Evolutionary conservation across 306 rosid species (phyloP).

Genomic region (Potentilla sterilis): DNA sequence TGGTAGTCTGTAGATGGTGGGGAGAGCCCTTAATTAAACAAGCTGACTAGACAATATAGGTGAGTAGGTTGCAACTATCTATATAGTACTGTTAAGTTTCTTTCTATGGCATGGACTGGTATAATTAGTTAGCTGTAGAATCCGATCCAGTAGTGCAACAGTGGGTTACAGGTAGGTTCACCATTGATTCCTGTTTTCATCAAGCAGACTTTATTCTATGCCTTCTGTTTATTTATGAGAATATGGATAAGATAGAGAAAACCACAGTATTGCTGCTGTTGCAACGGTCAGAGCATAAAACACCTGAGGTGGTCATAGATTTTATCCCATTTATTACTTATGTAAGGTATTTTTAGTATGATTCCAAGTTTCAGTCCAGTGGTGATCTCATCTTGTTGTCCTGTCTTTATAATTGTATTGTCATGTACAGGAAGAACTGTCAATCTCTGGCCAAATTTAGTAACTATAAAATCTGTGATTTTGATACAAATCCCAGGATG

Average conservation of each 20-base stretch:
- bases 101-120: neutral
- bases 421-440: neutral
- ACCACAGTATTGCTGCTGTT: neutral
- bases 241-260: neutral
- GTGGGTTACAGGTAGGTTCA: neutral
- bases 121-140: neutral
- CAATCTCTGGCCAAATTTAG: neutral
- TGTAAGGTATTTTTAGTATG: neutral
- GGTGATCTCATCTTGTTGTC: neutral
- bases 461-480: neutral
- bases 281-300: neutral
- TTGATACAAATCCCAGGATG: neutral
- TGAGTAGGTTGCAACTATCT: slow-evolving; percentile 7
- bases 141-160: neutral
- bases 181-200: neutral
- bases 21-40: slow-evolving; percentile 12
- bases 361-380: neutral
- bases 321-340: neutral
- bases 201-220: neutral
- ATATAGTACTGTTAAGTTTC: neutral
- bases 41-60: slow-evolving; percentile 9
- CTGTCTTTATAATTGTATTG: neutral
- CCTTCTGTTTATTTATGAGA: neutral
- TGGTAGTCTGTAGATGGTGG: slow-evolving; percentile 16
- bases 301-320: neutral